Base-by-base conservation (phyloP, 805 yeast genomes). In the Starmerella stigmatis region DNA sequence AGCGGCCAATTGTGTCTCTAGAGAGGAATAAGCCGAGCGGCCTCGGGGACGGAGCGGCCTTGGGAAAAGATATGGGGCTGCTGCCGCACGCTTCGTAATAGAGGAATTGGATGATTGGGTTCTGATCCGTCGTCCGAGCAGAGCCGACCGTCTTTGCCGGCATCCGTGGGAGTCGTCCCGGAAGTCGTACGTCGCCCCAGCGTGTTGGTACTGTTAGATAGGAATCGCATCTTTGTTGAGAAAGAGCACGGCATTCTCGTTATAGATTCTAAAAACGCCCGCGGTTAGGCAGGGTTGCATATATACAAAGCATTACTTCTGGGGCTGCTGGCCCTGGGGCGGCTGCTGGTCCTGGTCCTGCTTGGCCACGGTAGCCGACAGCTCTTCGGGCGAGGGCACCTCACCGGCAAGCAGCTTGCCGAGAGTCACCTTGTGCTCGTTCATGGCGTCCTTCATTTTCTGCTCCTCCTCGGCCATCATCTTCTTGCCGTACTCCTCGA, bases 341-440 rank as follows among this genome's bases (percentile, higher is more conserved):
- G n/a, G 37, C n/a, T 41, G 39, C 39, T 31, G 36, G 25, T 38
- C 41, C 48, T 46, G 43, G 20, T 39, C 46, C 46, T 51, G 41
- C 31, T 47, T 44, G 25, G 50, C 50, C 23, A 51, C 48, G 7
- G 54, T 48, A 19, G 58, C 61, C n/a, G 60, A 57, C 17, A 62
- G 44, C 41, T 62, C 64, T 43, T 62, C 66, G 16, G 62, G 62
- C 33, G 58, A 51, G 13, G 67, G 66, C 42, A 57, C 52, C 28
- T 62, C 94, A 60, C 86, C 94, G 54, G 83, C 81, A 43, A 86
- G 78, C 56, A 84, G 72, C 67, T 85, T 86, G 67, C 81, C 86
- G 61, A 88, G 72, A 21, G 95, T 85, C 60, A 81, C 73, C 59
- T 81, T 79, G 73, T 86, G 86, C 52, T 78, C 80, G 49, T 86